Percentiles rank a stretch among this genome's conserved stretches.
Conservation (phyloP, 306 rosid genomes). For the Malus fusca region DNA sequence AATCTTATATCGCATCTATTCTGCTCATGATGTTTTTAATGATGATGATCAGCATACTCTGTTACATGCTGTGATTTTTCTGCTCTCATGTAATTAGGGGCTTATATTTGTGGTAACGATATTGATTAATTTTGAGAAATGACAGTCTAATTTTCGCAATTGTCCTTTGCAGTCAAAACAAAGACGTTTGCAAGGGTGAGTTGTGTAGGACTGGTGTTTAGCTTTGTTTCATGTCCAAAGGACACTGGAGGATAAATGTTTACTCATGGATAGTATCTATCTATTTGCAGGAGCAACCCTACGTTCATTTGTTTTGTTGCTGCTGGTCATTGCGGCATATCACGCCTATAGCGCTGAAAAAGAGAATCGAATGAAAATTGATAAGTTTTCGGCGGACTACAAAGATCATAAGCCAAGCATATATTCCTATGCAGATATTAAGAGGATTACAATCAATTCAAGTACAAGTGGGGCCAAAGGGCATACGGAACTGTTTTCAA, state of each 20-base stretch:
- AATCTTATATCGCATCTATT: background rate
- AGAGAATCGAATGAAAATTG: slow-evolving; percentile 11
- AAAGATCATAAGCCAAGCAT: slow-evolving; percentile 29
- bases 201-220: background rate
- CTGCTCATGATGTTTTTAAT: background rate
- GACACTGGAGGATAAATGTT: background rate
- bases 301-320: slow-evolving; percentile 1
- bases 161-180: slow-evolving; percentile 13
- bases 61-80: too few relatives aligned
- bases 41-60: too few relatives aligned
- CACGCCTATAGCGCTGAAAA: slow-evolving; percentile 5
- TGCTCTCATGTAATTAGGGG: too few relatives aligned
- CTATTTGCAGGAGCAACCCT: slow-evolving; percentile 15
- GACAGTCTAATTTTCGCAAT: background rate
- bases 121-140: background rate
- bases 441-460: too few relatives aligned
- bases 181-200: slow-evolving; percentile 20
- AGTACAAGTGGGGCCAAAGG: too few relatives aligned
- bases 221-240: background rate
- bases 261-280: background rate
- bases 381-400: slow-evolving; percentile 34
- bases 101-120: too few relatives aligned
- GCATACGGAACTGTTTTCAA: slow-evolving; percentile 25
- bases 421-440: too few relatives aligned
- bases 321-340: background rate